phyloP scores from a whole-genome alignment of 495 filamentous ascomycete species.

The Penicillium fimorum region DNA sequence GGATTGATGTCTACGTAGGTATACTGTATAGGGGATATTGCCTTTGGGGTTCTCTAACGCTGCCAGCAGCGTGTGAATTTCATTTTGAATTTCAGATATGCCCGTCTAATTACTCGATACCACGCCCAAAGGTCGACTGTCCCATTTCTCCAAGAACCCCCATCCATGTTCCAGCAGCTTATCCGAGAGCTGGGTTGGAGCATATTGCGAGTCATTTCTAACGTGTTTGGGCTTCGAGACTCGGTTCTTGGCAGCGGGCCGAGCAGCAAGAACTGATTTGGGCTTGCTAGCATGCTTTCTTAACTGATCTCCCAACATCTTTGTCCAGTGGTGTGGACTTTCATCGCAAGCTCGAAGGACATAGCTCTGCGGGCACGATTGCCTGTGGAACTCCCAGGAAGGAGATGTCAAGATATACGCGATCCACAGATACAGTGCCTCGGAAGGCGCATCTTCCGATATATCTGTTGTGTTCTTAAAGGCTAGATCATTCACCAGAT shows the following conservation, averaged over 20 bases:
- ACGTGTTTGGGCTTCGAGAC: constrained; percentile 2
- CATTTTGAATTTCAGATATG: not conserved
- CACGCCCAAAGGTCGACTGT: constrained; percentile 37
- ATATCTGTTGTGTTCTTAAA: constrained; percentile 21
- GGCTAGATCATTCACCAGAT: constrained; percentile 34
- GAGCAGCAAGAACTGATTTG: not conserved
- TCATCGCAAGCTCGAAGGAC: constrained; percentile 34
- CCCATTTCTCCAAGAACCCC: constrained; percentile 33
- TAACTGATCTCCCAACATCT: constrained; percentile 24
- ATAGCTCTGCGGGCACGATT: constrained; percentile 34
- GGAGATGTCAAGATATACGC: constrained; percentile 39
- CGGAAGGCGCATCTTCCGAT: constrained; percentile 23
- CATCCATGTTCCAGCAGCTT: constrained; percentile 35
- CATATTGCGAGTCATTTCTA: not conserved
- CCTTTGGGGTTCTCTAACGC: constrained; percentile 8
- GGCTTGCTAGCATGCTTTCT: constrained; percentile 5
- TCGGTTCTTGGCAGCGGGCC: not conserved
- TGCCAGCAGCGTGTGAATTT: constrained; percentile 21
- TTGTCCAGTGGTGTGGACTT: constrained; percentile 35
- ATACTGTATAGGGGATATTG: not conserved
- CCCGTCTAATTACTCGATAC: constrained; percentile 14
- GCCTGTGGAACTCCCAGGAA: constrained; percentile 30
- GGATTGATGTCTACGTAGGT: not conserved
- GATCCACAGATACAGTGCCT: constrained; percentile 43
- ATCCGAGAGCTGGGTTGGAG: constrained; percentile 11